Evolutionary conservation across 179 eudicot species (phyloP).

Genomic region (Gypsophila paniculata): DNA sequence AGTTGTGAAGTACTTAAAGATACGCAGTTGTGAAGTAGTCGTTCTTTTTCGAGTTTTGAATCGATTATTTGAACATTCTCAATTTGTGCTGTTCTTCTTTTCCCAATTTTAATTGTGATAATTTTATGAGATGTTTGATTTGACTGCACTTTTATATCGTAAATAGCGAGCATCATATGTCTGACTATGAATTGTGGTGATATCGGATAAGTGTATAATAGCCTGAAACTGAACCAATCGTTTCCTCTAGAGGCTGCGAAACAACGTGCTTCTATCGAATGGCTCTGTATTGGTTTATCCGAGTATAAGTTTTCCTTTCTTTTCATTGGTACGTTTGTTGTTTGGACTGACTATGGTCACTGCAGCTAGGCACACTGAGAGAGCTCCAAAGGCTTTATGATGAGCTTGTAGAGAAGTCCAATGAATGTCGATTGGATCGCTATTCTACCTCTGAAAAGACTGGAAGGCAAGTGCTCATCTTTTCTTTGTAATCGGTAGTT

Average conservation of each 20-base stretch:
- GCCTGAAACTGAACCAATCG: slow-evolving; percentile 1
- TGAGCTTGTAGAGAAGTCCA: slow-evolving; percentile 61
- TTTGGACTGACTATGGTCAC: slow-evolving; percentile 14
- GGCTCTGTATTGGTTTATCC: too few species aligned
- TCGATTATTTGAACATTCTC: too few species aligned
- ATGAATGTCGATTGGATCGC: slow-evolving; percentile 65
- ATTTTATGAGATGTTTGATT: too few species aligned
- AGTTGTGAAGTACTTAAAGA: not conserved
- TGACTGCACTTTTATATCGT: too few species aligned
- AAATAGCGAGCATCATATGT: too few species aligned
- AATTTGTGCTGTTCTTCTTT: too few species aligned
- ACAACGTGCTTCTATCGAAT: not conserved
- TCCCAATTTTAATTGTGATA: too few species aligned
- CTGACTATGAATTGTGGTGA: too few species aligned
- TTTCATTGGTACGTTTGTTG: too few species aligned
- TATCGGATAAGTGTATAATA: too few species aligned
- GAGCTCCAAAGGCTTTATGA: slow-evolving; percentile 78
- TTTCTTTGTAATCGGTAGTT: not conserved
- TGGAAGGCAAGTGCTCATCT: slow-evolving; percentile 44
- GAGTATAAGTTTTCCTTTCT: not conserved
- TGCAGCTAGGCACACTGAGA: slow-evolving; percentile 61
- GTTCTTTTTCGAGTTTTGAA: not conserved
- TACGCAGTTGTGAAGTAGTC: not conserved
- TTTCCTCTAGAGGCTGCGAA: not conserved
- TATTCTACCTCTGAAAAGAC: slow-evolving; percentile 55